Conservation (phyloP, 2,329 filamentous ascomycete genomes). For the Alternaria sp. region DNA sequence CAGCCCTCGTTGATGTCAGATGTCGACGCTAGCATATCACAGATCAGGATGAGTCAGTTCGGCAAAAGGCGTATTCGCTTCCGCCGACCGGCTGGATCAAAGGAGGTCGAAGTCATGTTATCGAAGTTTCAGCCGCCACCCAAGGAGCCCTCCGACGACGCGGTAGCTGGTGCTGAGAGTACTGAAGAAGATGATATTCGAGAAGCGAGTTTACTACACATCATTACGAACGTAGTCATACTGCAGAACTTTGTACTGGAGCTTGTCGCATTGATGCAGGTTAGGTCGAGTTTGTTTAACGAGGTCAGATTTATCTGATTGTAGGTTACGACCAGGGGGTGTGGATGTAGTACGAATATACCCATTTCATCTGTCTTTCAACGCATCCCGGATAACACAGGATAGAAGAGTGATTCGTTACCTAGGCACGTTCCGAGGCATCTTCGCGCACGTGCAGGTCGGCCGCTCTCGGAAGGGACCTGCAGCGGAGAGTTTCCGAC, state of each 20-base stretch:
- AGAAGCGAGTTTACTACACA: constrained; percentile 57
- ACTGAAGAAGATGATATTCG: constrained; percentile 40
- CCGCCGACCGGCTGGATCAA: constrained; percentile 32
- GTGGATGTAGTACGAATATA: constrained; percentile 32
- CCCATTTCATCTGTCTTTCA: constrained; percentile 25
- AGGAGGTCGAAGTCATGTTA: constrained; percentile 44
- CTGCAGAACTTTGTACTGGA: constrained; percentile 61
- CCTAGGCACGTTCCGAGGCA: constrained; percentile 17
- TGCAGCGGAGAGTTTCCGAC: constrained; percentile 35
- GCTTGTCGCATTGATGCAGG: constrained; percentile 58
- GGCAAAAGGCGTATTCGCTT: constrained; percentile 49
- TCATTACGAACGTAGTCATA: constrained; percentile 60
- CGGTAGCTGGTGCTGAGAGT: constrained; percentile 25
- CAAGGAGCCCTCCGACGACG: constrained; percentile 31
- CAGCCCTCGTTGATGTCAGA: constrained; percentile 47
- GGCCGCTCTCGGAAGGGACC: constrained; percentile 27
- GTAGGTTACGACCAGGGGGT: neutral
- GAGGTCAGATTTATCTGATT: constrained; percentile 54
- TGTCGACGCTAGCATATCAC: constrained; percentile 44
- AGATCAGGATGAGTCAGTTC: constrained; percentile 41
- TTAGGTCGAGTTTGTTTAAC: constrained; percentile 57
- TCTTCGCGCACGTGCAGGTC: constrained; percentile 32
- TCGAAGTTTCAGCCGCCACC: constrained; percentile 48
- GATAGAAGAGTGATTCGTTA: neutral
- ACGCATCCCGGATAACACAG: constrained; percentile 4